These are phyloP conservation scores for Backusella mclennaniae DNA, from an alignment of 192 early-diverging fungal genomes.

Conservation along the genomic window DNA sequence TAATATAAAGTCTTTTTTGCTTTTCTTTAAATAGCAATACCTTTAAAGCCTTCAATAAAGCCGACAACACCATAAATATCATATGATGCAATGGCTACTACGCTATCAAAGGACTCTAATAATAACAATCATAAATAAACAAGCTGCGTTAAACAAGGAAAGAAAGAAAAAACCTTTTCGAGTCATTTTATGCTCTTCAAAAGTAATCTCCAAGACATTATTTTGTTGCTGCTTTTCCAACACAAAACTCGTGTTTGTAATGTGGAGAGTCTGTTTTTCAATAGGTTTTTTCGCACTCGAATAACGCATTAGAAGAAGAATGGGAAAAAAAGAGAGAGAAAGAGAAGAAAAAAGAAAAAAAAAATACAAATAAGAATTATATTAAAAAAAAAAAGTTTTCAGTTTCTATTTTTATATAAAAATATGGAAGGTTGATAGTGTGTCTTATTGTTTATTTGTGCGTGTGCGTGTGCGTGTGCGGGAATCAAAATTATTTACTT, in stretches of 20 bases:
- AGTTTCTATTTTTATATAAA: neutral
- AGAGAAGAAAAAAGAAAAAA: neutral
- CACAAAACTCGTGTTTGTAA: slow-evolving; percentile 11
- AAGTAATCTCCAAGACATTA: slow-evolving; percentile 20
- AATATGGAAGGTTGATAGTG: too few species aligned
- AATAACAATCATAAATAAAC: neutral
- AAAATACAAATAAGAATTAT: neutral
- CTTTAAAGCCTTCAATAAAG: slow-evolving; percentile 25
- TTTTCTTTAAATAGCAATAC: neutral
- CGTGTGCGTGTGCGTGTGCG: neutral
- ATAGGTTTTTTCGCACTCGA: neutral
- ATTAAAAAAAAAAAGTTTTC: neutral
- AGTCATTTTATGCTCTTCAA: slow-evolving; percentile 18
- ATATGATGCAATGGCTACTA: slow-evolving; percentile 9
- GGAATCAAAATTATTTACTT: neutral
- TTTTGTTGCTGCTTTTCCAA: neutral
- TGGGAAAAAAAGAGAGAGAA: neutral
- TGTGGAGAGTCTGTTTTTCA: neutral
- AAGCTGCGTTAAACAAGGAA: neutral
- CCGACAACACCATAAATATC: slow-evolving; percentile 31
- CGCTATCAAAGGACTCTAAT: slow-evolving; percentile 20
- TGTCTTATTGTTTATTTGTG: too few species aligned
- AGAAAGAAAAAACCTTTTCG: slow-evolving; percentile 11
- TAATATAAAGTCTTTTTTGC: neutral
- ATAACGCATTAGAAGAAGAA: neutral